These are phyloP conservation scores for Eruca vesicaria DNA, from an alignment of 441 rosid genomes.

Conservation along the genomic window DNA sequence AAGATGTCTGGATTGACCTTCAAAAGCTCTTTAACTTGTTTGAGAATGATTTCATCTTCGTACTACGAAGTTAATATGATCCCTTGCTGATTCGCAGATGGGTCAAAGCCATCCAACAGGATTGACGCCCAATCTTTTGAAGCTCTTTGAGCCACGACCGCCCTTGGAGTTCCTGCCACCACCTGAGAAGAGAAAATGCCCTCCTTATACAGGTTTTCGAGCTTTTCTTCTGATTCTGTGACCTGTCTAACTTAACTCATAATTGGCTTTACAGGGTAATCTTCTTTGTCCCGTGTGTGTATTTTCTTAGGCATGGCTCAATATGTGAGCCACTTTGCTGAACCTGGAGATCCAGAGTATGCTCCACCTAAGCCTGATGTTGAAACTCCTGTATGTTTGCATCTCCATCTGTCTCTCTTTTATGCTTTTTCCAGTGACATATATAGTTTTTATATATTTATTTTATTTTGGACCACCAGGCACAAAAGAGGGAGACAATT, in stretches of 20 bases:
- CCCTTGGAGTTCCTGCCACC: slow-evolving; percentile 88
- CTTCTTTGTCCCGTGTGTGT: not conserved
- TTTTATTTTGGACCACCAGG: slow-evolving; percentile 37
- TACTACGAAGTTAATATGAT: not conserved
- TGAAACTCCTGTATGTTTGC: slow-evolving; percentile 73
- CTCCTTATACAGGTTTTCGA: slow-evolving; percentile 58
- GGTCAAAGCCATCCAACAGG: slow-evolving; percentile 98
- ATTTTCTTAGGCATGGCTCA: slow-evolving; percentile 79
- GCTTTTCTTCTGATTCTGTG: not conserved
- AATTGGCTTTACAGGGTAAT: not conserved
- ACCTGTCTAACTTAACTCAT: not conserved
- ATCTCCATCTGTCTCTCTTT: not conserved
- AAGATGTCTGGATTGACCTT: not conserved
- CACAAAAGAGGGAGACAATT: slow-evolving; percentile 71
- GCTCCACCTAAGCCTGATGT: slow-evolving; percentile 78
- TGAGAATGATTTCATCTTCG: not conserved
- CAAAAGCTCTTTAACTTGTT: too few species aligned
- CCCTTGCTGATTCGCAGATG: slow-evolving; percentile 57
- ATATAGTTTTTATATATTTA: slow-evolving; percentile 4
- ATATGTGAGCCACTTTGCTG: slow-evolving; percentile 76
- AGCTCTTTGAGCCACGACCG: slow-evolving; percentile 89
- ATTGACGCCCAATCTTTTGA: slow-evolving; percentile 77
- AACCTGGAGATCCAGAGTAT: slow-evolving; percentile 85
- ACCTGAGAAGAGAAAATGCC: slow-evolving; percentile 91
- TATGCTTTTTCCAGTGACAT: not conserved